Evolutionary conservation across 2,329 filamentous ascomycete species (phyloP).

Genomic region (Ophiostoma australiae): DNA sequence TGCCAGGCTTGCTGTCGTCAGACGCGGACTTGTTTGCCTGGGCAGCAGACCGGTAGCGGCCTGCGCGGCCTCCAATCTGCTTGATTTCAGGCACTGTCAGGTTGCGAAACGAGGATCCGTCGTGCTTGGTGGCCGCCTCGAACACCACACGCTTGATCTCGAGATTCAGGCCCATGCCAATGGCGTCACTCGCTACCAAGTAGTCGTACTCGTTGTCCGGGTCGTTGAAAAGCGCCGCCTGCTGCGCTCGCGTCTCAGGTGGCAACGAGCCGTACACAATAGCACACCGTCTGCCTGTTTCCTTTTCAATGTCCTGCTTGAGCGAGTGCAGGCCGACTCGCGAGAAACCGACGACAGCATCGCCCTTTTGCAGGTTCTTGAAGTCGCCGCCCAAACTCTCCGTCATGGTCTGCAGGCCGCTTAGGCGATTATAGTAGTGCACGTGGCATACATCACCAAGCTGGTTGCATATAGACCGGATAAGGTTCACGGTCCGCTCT

Average conservation of each 20-base stretch:
- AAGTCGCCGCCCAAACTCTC: constrained; percentile 61
- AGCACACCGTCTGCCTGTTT: constrained; percentile 74
- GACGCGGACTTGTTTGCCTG: neutral
- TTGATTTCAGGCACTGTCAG: constrained; percentile 76
- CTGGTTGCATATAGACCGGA: constrained; percentile 69
- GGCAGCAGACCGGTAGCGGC: constrained; percentile 71
- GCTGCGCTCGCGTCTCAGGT: constrained; percentile 85
- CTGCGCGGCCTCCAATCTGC: constrained; percentile 90
- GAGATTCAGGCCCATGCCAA: constrained; percentile 95
- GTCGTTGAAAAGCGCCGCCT: constrained; percentile 91
- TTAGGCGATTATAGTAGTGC: constrained; percentile 78
- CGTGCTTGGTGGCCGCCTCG: constrained; percentile 68
- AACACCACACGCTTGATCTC: constrained; percentile 89
- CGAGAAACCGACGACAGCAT: constrained; percentile 84
- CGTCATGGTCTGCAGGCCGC: constrained; percentile 63
- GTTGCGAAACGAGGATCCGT: constrained; percentile 52
- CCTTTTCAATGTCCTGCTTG: constrained; percentile 69
- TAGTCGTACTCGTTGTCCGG: constrained; percentile 94
- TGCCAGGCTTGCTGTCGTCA: neutral
- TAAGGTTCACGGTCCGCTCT: constrained; percentile 70
- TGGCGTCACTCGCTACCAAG: constrained; percentile 71
- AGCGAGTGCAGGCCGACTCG: constrained; percentile 74
- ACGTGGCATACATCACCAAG: constrained; percentile 79
- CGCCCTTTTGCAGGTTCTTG: constrained; percentile 71
- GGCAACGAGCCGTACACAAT: constrained; percentile 90